Evolutionary conservation across 139 green algal species (phyloP), one percentile per base, ranked within the genome.

Genomic region (Chlamydomonas asymmetrica): DNA sequence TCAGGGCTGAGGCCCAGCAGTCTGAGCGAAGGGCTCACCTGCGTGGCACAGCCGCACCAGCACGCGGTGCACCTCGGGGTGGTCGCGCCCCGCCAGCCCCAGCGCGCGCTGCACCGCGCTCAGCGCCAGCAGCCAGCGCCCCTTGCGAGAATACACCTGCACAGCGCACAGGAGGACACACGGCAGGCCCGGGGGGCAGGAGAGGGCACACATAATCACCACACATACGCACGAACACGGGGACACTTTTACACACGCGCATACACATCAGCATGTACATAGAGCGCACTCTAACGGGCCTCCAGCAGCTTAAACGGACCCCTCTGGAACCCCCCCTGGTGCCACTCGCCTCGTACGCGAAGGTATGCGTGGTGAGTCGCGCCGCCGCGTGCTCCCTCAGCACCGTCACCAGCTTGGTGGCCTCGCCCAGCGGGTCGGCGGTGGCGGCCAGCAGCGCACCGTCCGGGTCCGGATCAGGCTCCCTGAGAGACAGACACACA

Each of bases 391-490:
- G 79, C 66, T 87, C 52, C 61, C 83, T 84, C 66, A 99, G 88
- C 66, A 83, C 75, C 54, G 75, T 75, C 67, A 98, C 83, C 62
- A 97, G 88, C 87, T 96, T 97, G 49, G 79, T 76, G 1, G 96
- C 96, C 79, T 98, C 93, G 2, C 37, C 90, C 52, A 98, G 79
- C 0, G 95, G 95, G 62, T 97, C 88, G 4, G 85, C 61, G 2
- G 81, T 88, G 34, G 82, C 76, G 0, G 89, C 84, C 45, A 98
- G 85, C 87, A 93, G 82, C 48, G 78, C 85, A 39, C 94, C 95
- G 38, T 96, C 81, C 0, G 96, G 94, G 71, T 99, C 96, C 8
- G 86, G 76, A 74, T 99, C 95, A 60, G 84, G 76, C 52, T 88
- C 79, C 22, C 32, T 65, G 64, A 5, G 50, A 7, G 50, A 27